These are phyloP conservation scores for Cryptosporidium felis DNA, from an alignment of 169 alveolate species.

Conservation along the genomic window DNA sequence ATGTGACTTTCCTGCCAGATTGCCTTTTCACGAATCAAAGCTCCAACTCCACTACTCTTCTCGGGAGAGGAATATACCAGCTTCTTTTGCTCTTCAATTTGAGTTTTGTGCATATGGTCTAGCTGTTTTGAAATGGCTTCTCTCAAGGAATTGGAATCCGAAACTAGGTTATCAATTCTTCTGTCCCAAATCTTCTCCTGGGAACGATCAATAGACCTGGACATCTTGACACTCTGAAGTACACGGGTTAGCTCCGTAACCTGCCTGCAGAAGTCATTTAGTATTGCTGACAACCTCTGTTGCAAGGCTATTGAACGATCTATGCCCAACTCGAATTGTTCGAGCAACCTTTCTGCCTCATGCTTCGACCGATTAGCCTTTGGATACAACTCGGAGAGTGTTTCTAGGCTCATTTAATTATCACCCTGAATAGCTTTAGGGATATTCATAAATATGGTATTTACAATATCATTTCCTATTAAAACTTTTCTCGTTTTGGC, in stretches of 20 bases:
- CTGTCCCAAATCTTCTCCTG: slow-evolving; percentile 61
- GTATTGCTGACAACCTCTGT: slow-evolving; percentile 53
- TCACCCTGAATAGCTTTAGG: too few relatives aligned
- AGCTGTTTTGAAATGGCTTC: slow-evolving; percentile 53
- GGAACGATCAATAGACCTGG: slow-evolving; percentile 4
- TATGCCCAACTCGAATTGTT: slow-evolving; percentile 59
- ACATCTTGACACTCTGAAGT: not conserved
- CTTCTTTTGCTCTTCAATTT: slow-evolving; percentile 19
- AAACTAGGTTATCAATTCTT: slow-evolving; percentile 38
- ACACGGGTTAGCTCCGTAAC: slow-evolving; percentile 22
- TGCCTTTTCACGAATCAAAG: slow-evolving; percentile 22
- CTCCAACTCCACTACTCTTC: slow-evolving; percentile 1
- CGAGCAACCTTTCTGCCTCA: slow-evolving; percentile 64
- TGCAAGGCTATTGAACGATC: slow-evolving; percentile 67
- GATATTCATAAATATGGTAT: too few relatives aligned
- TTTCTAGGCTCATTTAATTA: slow-evolving; percentile 33
- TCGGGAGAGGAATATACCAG: not conserved
- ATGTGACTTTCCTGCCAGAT: slow-evolving; percentile 64
- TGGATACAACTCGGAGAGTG: slow-evolving; percentile 57
- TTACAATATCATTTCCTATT: too few relatives aligned
- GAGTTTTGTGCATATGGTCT: slow-evolving; percentile 25
- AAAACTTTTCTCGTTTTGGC: too few relatives aligned
- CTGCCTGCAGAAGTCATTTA: slow-evolving; percentile 64
- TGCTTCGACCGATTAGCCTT: slow-evolving; percentile 57
- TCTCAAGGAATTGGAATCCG: slow-evolving; percentile 34